Conservation (phyloP, 192 early-diverging fungal species). For the Geranomyces michiganensis region DNA sequence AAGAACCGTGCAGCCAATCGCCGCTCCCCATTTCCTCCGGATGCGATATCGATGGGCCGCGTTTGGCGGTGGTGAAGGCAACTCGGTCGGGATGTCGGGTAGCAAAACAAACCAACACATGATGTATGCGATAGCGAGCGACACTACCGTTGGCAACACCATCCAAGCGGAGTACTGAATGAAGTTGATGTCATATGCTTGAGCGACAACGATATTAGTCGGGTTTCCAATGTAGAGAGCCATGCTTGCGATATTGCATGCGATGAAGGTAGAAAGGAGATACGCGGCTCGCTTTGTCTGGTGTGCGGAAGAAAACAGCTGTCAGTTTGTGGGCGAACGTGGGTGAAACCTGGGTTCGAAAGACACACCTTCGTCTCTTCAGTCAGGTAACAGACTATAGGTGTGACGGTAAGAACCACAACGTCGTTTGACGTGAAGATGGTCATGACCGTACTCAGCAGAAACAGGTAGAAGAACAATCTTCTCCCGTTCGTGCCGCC, state of each 20-base stretch:
- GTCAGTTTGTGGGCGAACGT: too few relatives aligned
- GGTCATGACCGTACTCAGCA: slow-evolving; percentile 73
- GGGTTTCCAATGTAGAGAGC: slow-evolving; percentile 86
- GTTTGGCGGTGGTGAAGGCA: slow-evolving; percentile 17
- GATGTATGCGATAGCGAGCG: slow-evolving; percentile 55
- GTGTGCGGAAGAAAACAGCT: too few relatives aligned
- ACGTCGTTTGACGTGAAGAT: slow-evolving; percentile 81
- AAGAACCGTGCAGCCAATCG: slow-evolving; percentile 65
- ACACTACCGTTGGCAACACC: slow-evolving; percentile 68
- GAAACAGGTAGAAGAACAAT: slow-evolving; percentile 71
- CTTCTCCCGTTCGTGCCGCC: slow-evolving; percentile 58
- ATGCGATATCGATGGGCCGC: slow-evolving; percentile 48
- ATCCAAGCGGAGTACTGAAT: slow-evolving; percentile 84
- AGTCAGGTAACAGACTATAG: slow-evolving; percentile 77
- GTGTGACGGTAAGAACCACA: slow-evolving; percentile 79
- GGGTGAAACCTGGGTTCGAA: too few relatives aligned
- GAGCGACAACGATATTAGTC: slow-evolving; percentile 83
- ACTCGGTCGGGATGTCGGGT: slow-evolving; percentile 11
- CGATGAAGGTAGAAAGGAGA: slow-evolving; percentile 76
- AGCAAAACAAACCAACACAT: slow-evolving; percentile 56
- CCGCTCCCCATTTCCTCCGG: slow-evolving; percentile 60
- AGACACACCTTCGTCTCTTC: slow-evolving; percentile 60
- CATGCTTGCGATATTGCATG: slow-evolving; percentile 76
- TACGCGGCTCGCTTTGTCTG: slow-evolving; percentile 55
- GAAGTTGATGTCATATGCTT: slow-evolving; percentile 74